Base-by-base conservation (phyloP, 2,329 filamentous ascomycete genomes). In the Xylariaceae sp. region DNA sequence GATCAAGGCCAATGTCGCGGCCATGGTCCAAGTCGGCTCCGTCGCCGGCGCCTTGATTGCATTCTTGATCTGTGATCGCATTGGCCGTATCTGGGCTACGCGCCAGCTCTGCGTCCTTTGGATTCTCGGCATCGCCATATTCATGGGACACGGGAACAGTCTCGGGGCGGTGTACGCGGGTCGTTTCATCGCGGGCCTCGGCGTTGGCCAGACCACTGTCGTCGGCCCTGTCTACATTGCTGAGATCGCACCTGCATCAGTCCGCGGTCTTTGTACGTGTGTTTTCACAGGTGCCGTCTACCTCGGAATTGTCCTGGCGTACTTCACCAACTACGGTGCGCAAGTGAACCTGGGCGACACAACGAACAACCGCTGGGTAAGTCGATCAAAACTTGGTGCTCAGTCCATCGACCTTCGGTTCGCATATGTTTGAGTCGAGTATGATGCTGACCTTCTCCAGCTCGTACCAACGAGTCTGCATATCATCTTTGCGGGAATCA, bases 1-100 rank as follows among this genome's bases (percentile, higher is more conserved):
- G 65, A 83, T 86, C 70, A 83, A 87, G 68, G 83, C 79, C 58
- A 91, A 91, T 66, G 86, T 91, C 48, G 86, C 86, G 1, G 80
- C 85, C 42, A 91, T 91, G 87, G 87, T 91, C 0, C 87, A 90
- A 68, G 82, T 90, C 60, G 87, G 87, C 19, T 87, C 81, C 19
- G 86, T 91, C 30, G 82, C 74, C 4, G 87, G 87, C 39, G 85
- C 86, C 30, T 73, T 89, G 31, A 75, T 85, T 56, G 79, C 80
- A 38, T 83, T 83, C 61, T 18, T 81, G 17, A 65, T 83, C 19
- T 82, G 78, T 53, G 80, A 84, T 58, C 74, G 75, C 39, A 77
- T 84, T 52, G 81, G 81, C n/a, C 78, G 81, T 59, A 76, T 84
- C 53, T 81, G 78, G 75, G 80, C 81, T 17, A 83, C 80, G 9